Evolutionary conservation across 768 basidiomycete genomes (phyloP).

Genomic region (Phlegmacium glaucopus): DNA sequence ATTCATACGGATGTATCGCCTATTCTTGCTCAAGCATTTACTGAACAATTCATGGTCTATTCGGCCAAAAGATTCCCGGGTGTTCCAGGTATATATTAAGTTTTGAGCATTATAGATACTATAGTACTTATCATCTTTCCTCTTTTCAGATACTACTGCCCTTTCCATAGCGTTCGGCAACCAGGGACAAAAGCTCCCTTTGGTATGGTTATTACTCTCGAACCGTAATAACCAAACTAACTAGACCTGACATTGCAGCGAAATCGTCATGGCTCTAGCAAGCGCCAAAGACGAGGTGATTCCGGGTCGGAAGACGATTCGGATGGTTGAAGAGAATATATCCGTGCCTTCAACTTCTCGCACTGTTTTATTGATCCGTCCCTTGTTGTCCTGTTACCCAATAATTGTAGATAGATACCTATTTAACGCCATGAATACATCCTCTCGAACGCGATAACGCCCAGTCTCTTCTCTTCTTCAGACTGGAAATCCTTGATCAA

Average conservation of each 20-base stretch:
- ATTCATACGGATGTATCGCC: constrained; percentile 70
- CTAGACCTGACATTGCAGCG: constrained; percentile 44
- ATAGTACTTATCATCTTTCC: constrained; percentile 6
- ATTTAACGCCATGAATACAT: constrained; percentile 23
- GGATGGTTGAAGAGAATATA: constrained; percentile 35
- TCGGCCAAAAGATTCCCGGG: constrained; percentile 95
- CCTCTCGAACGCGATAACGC: constrained; percentile 22
- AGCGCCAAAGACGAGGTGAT: constrained; percentile 58
- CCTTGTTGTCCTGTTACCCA: background rate
- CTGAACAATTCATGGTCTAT: constrained; percentile 81
- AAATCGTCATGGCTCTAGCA: constrained; percentile 75
- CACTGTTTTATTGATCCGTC: background rate
- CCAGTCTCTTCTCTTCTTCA: constrained; percentile 25
- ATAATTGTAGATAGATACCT: constrained; percentile 6
- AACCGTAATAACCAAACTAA: constrained; percentile 11
- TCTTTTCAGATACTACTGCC: constrained; percentile 77
- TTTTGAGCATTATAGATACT: constrained; percentile 11
- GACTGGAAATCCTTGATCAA: constrained; percentile 31
- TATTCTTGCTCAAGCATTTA: constrained; percentile 81
- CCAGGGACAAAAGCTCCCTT: constrained; percentile 85
- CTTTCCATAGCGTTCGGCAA: constrained; percentile 86
- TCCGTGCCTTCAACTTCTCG: background rate
- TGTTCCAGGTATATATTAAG: constrained; percentile 64
- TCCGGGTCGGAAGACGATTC: constrained; percentile 72
- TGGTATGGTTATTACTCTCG: constrained; percentile 47